These are phyloP conservation scores for Boletus rubescentipes DNA, from an alignment of 768 basidiomycete species.

Conservation along the genomic window DNA sequence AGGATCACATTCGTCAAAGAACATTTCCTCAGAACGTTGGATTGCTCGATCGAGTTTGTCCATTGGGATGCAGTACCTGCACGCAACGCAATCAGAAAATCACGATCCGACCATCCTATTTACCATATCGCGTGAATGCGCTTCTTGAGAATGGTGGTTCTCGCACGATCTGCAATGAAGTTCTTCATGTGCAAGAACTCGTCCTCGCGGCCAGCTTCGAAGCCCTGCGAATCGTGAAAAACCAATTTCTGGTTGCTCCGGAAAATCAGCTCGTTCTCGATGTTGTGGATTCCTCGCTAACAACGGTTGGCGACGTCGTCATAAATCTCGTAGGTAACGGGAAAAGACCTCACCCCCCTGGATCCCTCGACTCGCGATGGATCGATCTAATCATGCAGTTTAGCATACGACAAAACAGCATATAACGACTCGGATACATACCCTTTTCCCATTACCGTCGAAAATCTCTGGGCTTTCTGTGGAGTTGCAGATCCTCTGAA, in stretches of 20 bases:
- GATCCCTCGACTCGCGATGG: not conserved
- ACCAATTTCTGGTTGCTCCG: conserved; percentile 1
- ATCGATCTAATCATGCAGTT: not conserved
- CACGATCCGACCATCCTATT: too few relatives aligned
- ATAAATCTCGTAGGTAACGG: not conserved
- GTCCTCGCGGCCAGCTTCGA: not conserved
- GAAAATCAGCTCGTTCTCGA: conserved; percentile 4
- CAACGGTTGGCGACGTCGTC: not conserved
- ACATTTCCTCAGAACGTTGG: not conserved
- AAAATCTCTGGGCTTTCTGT: conserved; percentile 7
- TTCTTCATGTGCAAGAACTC: not conserved
- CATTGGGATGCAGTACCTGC: conserved; percentile 10
- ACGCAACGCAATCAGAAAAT: too few relatives aligned
- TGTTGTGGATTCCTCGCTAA: not conserved
- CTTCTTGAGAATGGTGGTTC: not conserved
- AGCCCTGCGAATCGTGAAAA: conserved; percentile 2
- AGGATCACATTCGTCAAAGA: not conserved
- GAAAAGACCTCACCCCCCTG: not conserved
- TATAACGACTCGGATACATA: not conserved
- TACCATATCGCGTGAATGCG: conserved; percentile 5
- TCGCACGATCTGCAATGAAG: not conserved
- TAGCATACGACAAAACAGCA: not conserved
- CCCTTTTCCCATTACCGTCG: conserved; percentile 1
- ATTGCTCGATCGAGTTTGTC: not conserved
- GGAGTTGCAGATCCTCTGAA: conserved; percentile 1